Evolutionary conservation across 2,329 filamentous ascomycete species (phyloP).

Genomic region (Hypoxylon sp.): DNA sequence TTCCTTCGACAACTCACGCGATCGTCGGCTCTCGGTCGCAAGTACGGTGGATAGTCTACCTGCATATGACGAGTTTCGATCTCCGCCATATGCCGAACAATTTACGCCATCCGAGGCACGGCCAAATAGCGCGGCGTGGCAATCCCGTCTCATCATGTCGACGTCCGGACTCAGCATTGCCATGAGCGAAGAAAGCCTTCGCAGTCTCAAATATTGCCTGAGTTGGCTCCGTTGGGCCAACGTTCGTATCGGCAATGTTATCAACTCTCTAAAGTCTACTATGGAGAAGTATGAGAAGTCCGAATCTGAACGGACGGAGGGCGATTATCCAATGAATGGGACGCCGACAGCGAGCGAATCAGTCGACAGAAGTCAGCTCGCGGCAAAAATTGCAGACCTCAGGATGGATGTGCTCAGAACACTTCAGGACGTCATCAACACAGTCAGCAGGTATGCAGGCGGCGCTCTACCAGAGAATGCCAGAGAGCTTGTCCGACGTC

Average conservation of each 20-base stretch:
- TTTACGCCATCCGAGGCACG: slow-evolving; percentile 53
- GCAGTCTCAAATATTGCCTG: slow-evolving; percentile 87
- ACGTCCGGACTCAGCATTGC: slow-evolving; percentile 92
- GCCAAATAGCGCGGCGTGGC: slow-evolving; percentile 68
- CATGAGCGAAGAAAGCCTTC: slow-evolving; percentile 88
- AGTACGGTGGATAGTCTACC: slow-evolving; percentile 82
- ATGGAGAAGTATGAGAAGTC: slow-evolving; percentile 83
- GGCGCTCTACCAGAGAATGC: slow-evolving; percentile 92
- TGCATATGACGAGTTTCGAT: slow-evolving; percentile 83
- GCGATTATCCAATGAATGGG: slow-evolving; percentile 47
- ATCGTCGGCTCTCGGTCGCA: slow-evolving; percentile 71
- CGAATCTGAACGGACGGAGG: slow-evolving; percentile 42
- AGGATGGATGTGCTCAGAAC: slow-evolving; percentile 81
- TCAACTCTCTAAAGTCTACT: slow-evolving; percentile 78
- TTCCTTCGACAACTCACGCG: slow-evolving; percentile 51
- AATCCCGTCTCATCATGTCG: slow-evolving; percentile 86
- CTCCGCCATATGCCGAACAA: slow-evolving; percentile 79
- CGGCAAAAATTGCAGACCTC: slow-evolving; percentile 74
- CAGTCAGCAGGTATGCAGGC: slow-evolving; percentile 91
- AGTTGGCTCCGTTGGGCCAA: slow-evolving; percentile 86
- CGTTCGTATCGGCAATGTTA: slow-evolving; percentile 80
- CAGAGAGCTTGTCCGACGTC: slow-evolving; percentile 81
- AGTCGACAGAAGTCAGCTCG: slow-evolving; percentile 63
- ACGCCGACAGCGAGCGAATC: slow-evolving; percentile 46
- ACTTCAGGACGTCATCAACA: slow-evolving; percentile 83